Conservation (phyloP, 2,329 filamentous ascomycete species). For the Claviceps purpurea region DNA sequence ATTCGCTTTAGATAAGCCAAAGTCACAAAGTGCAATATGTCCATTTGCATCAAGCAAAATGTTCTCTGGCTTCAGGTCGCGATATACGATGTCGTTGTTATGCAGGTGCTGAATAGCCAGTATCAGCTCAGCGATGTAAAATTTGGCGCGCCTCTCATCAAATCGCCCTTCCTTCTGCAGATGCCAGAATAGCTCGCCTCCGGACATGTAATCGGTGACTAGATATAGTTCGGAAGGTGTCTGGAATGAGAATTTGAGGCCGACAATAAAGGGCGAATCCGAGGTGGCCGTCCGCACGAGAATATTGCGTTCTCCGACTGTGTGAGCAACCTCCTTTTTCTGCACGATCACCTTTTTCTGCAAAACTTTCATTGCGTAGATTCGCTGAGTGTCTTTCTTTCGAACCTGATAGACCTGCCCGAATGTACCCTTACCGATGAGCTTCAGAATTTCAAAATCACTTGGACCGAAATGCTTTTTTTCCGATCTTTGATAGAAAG, state of each 20-base stretch:
- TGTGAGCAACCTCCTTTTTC: slow-evolving; percentile 98
- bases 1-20: slow-evolving; percentile 94
- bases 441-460: slow-evolving; percentile 89
- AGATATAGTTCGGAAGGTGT: slow-evolving; percentile 92
- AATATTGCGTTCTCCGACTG: slow-evolving; percentile 92
- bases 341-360: slow-evolving; percentile 99
- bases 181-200: slow-evolving; percentile 97
- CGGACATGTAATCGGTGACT: slow-evolving; percentile 99
- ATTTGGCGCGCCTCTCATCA: slow-evolving; percentile 87
- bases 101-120: slow-evolving; percentile 90
- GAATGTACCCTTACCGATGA: slow-evolving; percentile 97
- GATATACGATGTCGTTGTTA: slow-evolving; percentile 94
- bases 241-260: slow-evolving; percentile 97
- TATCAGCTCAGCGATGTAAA: slow-evolving; percentile 97
- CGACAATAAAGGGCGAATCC: slow-evolving; percentile 94
- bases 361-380: slow-evolving; percentile 98
- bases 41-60: slow-evolving; percentile 94
- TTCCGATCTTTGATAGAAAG: slow-evolving; percentile 73
- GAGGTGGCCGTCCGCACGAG: slow-evolving; percentile 90
- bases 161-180: slow-evolving; percentile 94
- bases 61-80: slow-evolving; percentile 94
- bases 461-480: slow-evolving; percentile 88
- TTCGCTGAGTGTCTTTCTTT: slow-evolving; percentile 89
- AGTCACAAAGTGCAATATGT: slow-evolving; percentile 95
- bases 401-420: slow-evolving; percentile 97